Percentiles rank a stretch among this genome's conserved stretches.
phyloP scores from a whole-genome alignment of 2,329 filamentous ascomycete species.

The Dothiorella sarmentorum region DNA sequence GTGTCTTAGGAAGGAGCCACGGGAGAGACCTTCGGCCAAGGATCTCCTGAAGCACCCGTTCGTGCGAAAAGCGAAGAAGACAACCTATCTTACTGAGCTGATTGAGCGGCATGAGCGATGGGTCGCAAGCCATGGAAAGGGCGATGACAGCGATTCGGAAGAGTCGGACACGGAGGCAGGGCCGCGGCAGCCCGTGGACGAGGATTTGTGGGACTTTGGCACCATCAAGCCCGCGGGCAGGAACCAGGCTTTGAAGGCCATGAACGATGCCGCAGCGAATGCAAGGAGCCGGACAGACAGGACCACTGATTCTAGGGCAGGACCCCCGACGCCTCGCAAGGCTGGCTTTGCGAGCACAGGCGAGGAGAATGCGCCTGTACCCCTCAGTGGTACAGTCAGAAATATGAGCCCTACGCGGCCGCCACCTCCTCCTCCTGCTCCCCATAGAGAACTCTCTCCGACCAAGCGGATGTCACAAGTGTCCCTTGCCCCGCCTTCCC shows the following conservation, averaged over 20 bases:
- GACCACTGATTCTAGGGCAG: constrained; percentile 21
- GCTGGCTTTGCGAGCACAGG: constrained; percentile 30
- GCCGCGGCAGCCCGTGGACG: constrained; percentile 54
- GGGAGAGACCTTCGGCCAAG: constrained; percentile 79
- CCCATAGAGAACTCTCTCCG: constrained; percentile 37
- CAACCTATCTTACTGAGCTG: constrained; percentile 91
- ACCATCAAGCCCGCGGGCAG: constrained; percentile 75
- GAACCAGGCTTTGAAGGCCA: constrained; percentile 60
- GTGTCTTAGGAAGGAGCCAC: constrained; percentile 84
- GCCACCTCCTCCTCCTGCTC: constrained; percentile 22
- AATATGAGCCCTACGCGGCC: constrained; percentile 25
- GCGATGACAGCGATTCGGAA: constrained; percentile 53
- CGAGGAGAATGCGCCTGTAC: constrained; percentile 32
- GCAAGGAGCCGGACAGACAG: constrained; percentile 49
- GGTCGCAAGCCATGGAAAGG: constrained; percentile 68
- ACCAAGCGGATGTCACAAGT: constrained; percentile 34
- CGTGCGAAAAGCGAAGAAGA: constrained; percentile 87
- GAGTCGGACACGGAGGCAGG: constrained; percentile 36
- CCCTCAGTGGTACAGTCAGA: constrained; percentile 30
- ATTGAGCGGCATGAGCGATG: constrained; percentile 89
- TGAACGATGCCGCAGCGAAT: constrained; percentile 82
- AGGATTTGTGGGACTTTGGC: constrained; percentile 98
- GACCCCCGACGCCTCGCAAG: constrained; percentile 25
- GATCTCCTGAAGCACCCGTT: constrained; percentile 89
- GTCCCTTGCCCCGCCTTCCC: constrained; percentile 34